Percentiles rank a stretch among this genome's conserved stretches.
These are phyloP conservation scores for Ogataea paraovalis DNA, from an alignment of 805 yeast species.

Conservation along the genomic window DNA sequence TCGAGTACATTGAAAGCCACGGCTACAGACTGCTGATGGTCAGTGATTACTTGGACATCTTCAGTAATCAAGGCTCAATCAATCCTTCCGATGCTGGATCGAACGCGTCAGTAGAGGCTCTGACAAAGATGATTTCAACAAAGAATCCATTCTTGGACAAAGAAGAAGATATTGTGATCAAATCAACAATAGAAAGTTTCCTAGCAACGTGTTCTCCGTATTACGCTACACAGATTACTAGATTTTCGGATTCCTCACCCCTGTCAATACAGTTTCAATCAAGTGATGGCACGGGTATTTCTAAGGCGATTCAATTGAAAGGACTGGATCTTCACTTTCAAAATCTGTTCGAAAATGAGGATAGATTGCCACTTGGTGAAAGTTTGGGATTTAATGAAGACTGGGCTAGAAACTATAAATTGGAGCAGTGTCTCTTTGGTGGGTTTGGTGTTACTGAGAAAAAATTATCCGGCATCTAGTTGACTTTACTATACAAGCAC, in stretches of 20 bases:
- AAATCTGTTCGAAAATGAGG: background rate
- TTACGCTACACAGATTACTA: background rate
- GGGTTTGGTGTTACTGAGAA: background rate
- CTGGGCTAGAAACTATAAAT: constrained; percentile 1
- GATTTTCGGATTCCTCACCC: background rate
- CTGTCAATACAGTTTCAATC: background rate
- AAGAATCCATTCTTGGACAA: background rate
- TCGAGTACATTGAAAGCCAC: background rate
- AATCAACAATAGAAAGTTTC: background rate
- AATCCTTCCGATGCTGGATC: background rate
- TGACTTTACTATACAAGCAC: too few relatives aligned
- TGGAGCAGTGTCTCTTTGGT: background rate
- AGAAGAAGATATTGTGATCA: background rate
- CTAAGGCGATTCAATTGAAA: background rate
- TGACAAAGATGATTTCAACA: background rate
- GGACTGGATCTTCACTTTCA: background rate
- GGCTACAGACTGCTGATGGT: background rate
- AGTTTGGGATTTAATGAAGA: background rate
- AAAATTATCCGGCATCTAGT: too few relatives aligned
- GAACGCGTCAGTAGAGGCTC: background rate
- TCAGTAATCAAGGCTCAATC: background rate
- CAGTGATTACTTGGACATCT: background rate
- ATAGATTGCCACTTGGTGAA: background rate
- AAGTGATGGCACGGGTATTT: background rate
- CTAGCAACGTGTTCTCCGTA: background rate